Evolutionary conservation across 805 yeast genomes (phyloP).

Genomic region (Metschnikowia peoriensis): DNA sequence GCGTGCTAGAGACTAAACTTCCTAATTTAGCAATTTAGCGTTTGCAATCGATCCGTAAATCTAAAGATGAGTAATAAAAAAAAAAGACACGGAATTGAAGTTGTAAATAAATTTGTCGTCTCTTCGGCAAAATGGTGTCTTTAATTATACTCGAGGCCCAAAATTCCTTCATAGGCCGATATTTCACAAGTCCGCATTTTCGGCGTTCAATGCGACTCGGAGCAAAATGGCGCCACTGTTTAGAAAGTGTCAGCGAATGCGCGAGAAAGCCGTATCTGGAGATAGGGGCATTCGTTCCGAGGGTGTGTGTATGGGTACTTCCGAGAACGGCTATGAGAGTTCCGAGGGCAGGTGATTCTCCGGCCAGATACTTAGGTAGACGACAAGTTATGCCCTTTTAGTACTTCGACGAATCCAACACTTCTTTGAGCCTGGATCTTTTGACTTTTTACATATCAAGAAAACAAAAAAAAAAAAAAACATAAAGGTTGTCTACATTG

Average conservation of each 20-base stretch:
- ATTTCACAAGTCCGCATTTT: constrained; percentile 4
- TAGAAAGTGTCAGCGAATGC: background rate
- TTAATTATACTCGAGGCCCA: background rate
- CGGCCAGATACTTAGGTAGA: background rate
- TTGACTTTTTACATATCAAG: too few relatives aligned
- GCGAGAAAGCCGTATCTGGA: constrained; percentile 8
- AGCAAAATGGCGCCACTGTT: constrained; percentile 15
- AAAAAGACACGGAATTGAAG: too few relatives aligned
- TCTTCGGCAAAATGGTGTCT: background rate
- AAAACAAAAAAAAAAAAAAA: too few relatives aligned
- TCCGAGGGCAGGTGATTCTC: background rate
- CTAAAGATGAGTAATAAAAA: too few relatives aligned
- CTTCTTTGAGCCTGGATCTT: too few relatives aligned
- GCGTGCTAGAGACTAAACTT: constrained; percentile 2
- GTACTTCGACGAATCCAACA: background rate
- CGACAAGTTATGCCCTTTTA: too few relatives aligned
- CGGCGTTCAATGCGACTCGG: constrained; percentile 11
- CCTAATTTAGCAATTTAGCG: background rate
- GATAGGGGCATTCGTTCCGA: background rate
- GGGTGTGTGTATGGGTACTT: background rate
- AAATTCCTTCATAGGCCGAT: constrained; percentile 1
- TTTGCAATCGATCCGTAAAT: background rate
- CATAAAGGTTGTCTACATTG: background rate
- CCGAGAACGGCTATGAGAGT: background rate
- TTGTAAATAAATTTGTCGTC: background rate